Base-by-base conservation (phyloP, 164 flowering plant species). In the Dillenia suffruticosa region DNA sequence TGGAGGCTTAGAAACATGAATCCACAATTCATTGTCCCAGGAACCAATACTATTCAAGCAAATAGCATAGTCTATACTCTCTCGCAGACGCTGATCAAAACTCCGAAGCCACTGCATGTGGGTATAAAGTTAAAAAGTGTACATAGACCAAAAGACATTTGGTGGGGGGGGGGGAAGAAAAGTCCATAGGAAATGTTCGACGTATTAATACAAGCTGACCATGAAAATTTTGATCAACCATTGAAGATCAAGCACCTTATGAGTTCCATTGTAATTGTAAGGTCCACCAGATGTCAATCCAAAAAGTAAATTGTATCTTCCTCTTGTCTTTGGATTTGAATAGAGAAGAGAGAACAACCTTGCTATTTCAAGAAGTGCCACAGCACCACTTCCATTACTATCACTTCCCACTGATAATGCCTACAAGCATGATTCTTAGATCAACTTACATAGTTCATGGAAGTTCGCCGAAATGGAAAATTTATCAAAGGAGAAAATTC, bases 1-100 rank as follows among this genome's bases (percentile, higher is more conserved):
- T 74, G 99, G 97, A 73, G 99, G 97, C 79, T 95, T 95, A 22
- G 99, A 95, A 51, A 92, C 97, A 76, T 92, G 97, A 68, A 92
- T 62, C 86, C 82, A 89, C 57, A 95, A 65, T 49, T 83, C 81
- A 66, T 84, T 70, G 65, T 84, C 81, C 77, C 70, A 67, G 59
- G 94, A 89, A 24, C 97, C 97, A 76, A 95, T 75, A 70, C 92
- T 88, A 77, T 95, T 89, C 74, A 95, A 85, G 85, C 99, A 92
- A 59, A 95, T 82, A 69, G 99, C 97, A 79, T 86, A 92, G 66
- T 95, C 99, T 74, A 95, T 87, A 58, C 87, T 88, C 81, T 92
- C 97, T 67, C 96, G 97, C 66, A 86, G 51, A 43, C 97, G 90
- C 59, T 88, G 99, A 69, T 95, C 97, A 70, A 95, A 78, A 74